These are phyloP conservation scores for Tephrocybe sp. DNA, from an alignment of 768 basidiomycete genomes.

Conservation along the genomic window DNA sequence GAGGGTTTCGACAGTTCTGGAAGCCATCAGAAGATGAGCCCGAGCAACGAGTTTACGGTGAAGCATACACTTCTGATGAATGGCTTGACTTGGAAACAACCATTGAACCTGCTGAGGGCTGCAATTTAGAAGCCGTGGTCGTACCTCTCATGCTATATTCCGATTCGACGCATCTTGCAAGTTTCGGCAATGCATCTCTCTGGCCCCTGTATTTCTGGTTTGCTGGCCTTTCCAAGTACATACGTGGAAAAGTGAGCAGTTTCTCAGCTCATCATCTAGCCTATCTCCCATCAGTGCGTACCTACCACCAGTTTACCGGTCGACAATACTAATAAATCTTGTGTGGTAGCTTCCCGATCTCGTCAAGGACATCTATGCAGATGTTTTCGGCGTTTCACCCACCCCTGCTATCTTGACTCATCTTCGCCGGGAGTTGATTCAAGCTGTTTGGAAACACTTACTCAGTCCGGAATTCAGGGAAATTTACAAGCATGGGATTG, in stretches of 20 bases:
- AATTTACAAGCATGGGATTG: slow-evolving; percentile 9
- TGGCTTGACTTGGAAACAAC: too few species aligned
- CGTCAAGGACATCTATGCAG: not conserved
- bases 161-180: not conserved
- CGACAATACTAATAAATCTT: too few species aligned
- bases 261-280: not conserved
- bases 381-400: too few species aligned
- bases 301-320: not conserved
- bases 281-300: not conserved
- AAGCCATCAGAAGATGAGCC: too few species aligned
- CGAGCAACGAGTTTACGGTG: too few species aligned
- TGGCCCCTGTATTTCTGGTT: slow-evolving; percentile 1
- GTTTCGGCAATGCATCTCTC: not conserved
- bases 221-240: not conserved
- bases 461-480: not conserved
- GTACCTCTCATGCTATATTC: not conserved
- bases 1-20: too few species aligned
- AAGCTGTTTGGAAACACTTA: not conserved
- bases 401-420: too few species aligned
- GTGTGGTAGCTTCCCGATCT: not conserved
- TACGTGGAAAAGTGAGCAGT: not conserved
- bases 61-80: too few species aligned
- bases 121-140: not conserved
- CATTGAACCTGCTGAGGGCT: not conserved
- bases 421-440: not conserved